Conservation (phyloP, 352 stramenopile genomes). For the Poterioochromonas sp. region DNA sequence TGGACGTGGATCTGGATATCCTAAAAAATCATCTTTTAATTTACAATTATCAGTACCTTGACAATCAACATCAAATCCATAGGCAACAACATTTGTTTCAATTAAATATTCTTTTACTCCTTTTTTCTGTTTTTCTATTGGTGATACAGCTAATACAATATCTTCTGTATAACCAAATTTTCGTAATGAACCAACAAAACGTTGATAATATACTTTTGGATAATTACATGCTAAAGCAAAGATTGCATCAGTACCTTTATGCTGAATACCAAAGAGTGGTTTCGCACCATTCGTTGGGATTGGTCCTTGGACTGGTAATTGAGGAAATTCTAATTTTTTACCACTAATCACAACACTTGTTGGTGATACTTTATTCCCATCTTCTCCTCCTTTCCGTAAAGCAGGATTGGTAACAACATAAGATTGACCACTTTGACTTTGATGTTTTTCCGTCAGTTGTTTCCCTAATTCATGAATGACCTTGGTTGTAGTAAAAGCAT, state of each 20-base stretch:
- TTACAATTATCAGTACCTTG: slow-evolving; percentile 9
- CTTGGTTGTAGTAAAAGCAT: not conserved
- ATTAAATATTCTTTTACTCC: slow-evolving; percentile 21
- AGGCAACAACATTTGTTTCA: slow-evolving; percentile 12
- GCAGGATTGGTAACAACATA: not conserved
- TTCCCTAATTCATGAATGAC: not conserved
- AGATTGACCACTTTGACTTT: not conserved
- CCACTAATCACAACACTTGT: not conserved
- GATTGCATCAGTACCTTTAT: slow-evolving; percentile 19
- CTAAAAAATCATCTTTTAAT: slow-evolving; percentile 29
- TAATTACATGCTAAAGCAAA: slow-evolving; percentile 31
- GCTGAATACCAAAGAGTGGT: not conserved
- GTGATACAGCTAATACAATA: slow-evolving; percentile 26
- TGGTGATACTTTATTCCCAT: not conserved
- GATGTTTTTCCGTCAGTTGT: not conserved
- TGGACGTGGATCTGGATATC: slow-evolving; percentile 23
- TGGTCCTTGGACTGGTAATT: slow-evolving; percentile 1
- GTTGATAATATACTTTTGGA: slow-evolving; percentile 26
- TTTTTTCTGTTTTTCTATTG: not conserved
- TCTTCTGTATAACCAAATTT: slow-evolving; percentile 27
- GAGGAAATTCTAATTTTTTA: not conserved
- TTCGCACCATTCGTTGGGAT: slow-evolving; percentile 12
- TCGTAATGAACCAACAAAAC: slow-evolving; percentile 27
- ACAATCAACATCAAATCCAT: slow-evolving; percentile 32
- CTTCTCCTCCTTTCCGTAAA: not conserved